Base-by-base conservation (phyloP, 2,329 filamentous ascomycete species). In the Fusarium sp. region DNA sequence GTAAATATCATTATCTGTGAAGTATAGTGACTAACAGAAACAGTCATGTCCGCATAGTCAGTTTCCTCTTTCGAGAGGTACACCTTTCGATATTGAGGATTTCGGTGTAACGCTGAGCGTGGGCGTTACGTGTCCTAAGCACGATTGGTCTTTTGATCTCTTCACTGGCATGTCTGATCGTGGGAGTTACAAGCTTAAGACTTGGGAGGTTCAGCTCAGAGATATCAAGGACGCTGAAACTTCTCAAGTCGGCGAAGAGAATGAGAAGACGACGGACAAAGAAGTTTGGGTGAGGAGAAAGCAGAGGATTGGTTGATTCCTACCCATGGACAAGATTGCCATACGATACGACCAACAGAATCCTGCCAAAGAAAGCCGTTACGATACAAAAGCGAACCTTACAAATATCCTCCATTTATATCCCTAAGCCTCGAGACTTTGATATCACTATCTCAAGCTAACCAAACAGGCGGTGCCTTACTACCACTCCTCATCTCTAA, bases 111-210 rank as follows among this genome's bases (percentile, higher is more conserved):
- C 85, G 7, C 76, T 91, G 9, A 90, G 88, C 57, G 84, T 88
- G 0, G 90, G 89, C 0, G 79, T 93, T 6, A 85, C 84, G 0
- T 93, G 90, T 75, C 89, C 90, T 0, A 91, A 91, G 67, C 90
- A 92, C 65, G 87, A 83, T 7, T 93, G 90, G 90, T 90, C 89
- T 0, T 93, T 92, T 77, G 90, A 93, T 74, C 72, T 92, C 4
- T 86, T 88, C 54, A 87, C 89, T 0, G 90, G 90, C 0, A 81
- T 81, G 71, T 84, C 84, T 2, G 90, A 92, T 75, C 84, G 89
- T 0, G 89, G 85, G 2, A 86, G 79, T 46, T 92, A 92, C 73
- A 85, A 80, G 62, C 79, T 92, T 12, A 84, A 84, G 23, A 78
- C 90, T 0, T 92, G 89, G 89, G 89, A 92, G 67, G 84, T 90